These are phyloP conservation scores for Canna indica DNA, from an alignment of 176 grass and related monocot species.

Conservation along the genomic window DNA sequence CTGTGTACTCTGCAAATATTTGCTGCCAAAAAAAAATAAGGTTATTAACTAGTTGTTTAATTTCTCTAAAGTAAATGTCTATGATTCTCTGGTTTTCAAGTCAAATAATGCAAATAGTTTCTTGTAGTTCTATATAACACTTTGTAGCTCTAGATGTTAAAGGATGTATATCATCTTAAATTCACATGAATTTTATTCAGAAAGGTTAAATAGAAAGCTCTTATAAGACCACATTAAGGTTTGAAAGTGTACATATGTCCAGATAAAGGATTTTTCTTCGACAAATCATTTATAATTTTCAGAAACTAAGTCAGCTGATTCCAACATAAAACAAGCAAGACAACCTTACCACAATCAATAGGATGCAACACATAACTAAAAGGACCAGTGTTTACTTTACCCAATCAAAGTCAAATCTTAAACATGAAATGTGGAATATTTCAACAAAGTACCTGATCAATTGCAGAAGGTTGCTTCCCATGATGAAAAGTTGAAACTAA, in stretches of 20 bases:
- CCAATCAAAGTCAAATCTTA: background rate
- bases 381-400: background rate
- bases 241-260: background rate
- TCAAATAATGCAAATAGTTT: background rate
- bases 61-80: background rate
- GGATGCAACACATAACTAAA: background rate
- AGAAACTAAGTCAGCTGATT: background rate
- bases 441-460: constrained; percentile 54
- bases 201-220: background rate
- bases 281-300: background rate
- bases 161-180: background rate
- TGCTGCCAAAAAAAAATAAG: constrained; percentile 31
- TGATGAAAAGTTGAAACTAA: constrained; percentile 80
- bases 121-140: background rate
- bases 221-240: background rate
- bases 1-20: constrained; percentile 73
- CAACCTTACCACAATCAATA: background rate
- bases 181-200: background rate
- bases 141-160: background rate
- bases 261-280: background rate
- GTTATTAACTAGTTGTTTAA: background rate
- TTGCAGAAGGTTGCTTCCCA: constrained; percentile 66
- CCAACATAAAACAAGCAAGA: background rate
- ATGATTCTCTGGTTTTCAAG: background rate
- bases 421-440: background rate